Evolutionary conservation across 805 yeast species (phyloP), one percentile per base, ranked within the genome.

Genomic region (Cyberlindnera bimundalis): DNA sequence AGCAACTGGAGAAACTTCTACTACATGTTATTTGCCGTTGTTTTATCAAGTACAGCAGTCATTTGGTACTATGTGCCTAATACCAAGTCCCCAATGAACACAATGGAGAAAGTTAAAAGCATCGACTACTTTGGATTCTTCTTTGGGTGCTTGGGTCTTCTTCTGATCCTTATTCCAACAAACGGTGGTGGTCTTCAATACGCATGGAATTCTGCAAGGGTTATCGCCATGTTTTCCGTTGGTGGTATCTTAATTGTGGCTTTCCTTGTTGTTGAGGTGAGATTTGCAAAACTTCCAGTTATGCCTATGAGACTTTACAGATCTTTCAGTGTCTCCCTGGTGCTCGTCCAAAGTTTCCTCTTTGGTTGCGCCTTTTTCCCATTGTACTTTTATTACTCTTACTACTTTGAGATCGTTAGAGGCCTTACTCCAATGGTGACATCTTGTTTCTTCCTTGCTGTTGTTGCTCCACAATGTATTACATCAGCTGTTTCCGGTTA

Each of bases 101-200:
- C 48, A 46, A 62, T 33, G 51, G 54, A 52, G 65, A 67, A 32
- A 70, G 70, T 78, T 43, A 60, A 58, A 45, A 68, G 68, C n/a
- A 72, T 79, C 31, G 87, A 80, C 56, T 74, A 70, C 47, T 48
- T 61, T 7, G 87, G 87, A 0, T 66, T 76, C 31, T 47, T 73
- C 21, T 59, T 74, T 12, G 61, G 76, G 26, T 63, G 79, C 5
- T 65, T 75, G 2, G 71, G 74, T 0, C 64, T 70, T 20, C 72
- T 77, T 0, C 56, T 79, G 4, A 45, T 80, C 4, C 61, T 16
- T 63, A 66, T 79, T n/a, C 81, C 82, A 3, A 55, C 78, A 16
- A 70, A 72, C 47, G 80, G 81, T 14, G 88, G 87, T 26, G 87
- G 87, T 3, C 62, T 73, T 8, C 62, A 72, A 10, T 79, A 69